Base-by-base conservation (phyloP, 2,329 filamentous ascomycete species). In the Fusarium humuli region DNA sequence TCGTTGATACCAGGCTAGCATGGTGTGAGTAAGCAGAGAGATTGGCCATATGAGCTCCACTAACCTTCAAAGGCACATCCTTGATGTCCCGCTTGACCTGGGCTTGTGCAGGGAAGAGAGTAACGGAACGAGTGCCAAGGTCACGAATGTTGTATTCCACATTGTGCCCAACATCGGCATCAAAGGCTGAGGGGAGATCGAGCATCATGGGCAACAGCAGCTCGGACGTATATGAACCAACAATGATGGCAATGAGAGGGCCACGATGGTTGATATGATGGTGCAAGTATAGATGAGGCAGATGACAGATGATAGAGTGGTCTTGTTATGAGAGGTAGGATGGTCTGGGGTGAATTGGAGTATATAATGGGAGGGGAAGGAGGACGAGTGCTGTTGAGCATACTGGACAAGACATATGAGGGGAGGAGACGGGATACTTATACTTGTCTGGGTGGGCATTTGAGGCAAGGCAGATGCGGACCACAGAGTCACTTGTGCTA, bases 61-160 rank as follows among this genome's bases (percentile, higher is more conserved):
- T 53, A 16, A 77, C 77, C 61, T 76, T 75, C 37, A 79, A 72
- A 42, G 68, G 59, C 18, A 91, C 80, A 68, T 86, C 79, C 61
- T 84, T 85, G 74, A 92, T 84, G 56, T 90, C 87, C 27, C 89
- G 84, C 14, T 86, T 83, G 30, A 92, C 78, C 49, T 90, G 88
- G 3, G 90, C 90, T 67, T 86, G 81, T 3, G 82, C 81, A 0
- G 90, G 89, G 63, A 90, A 91, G 42, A 92, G 83, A 0, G 86
- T 89, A 18, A 92, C 89, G 1, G 85, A 86, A 52, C 86, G 86
- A 34, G 90, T 91, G 11, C 80, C 74, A 30, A 91, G 80, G 50
- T 89, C 84, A 45, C 85, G 84, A 65, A 91, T 77, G 32, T 83
- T 83, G 76, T 88, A 89, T 63, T 87, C 82, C 61, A 86, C 77